Evolutionary conservation across 441 rosid species (phyloP), one percentile per base, ranked within the genome.

Genomic region (Jatropha multifida): DNA sequence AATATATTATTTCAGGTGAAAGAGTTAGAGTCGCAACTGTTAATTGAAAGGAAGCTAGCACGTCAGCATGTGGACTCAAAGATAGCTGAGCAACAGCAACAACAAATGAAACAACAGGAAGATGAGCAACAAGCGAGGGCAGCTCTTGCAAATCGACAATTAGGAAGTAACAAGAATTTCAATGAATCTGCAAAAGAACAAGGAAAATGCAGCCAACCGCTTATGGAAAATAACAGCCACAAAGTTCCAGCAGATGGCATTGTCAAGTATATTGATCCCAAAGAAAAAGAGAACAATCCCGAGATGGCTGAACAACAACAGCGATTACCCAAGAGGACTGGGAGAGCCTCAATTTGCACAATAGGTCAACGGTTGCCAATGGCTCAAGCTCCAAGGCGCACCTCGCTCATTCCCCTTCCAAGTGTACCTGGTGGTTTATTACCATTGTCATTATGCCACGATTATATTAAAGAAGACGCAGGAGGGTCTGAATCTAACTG

Each of bases 1-100:
- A 44, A 44, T 1, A 44, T 44, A 4, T 13, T 73, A 74, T 83
- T 78, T 69, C 83, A 93, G 98, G 82, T 93, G 42, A 95, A 90
- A 80, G 99, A 95, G 80, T 86, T 95, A 64, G 99, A 95, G 83
- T 78, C 95, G 0, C 99, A 95, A 74, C 92, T 95, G 72, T 86
- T 95, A 52, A 87, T 92, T 41, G 99, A 93, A 78, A 92, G 99
- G 83, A 95, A 92, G 82, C 88, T 95, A 20, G 98, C 98, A 40
- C 93, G 99, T 63, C 99, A 92, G 81, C 98, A 95, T 56, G 96
- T 95, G 54, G 98, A 95, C 81, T 86, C 92, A 15, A 95, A 86
- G 86, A 90, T 90, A 40, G 97, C 94, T 46, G 95, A 91, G 83
- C 89, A 83, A 65, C 85, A 87, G 11, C 89, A 85, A 67, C 88